Conservation (phyloP, 2,329 filamentous ascomycete species). For the Pyrenophora seminiperda region DNA sequence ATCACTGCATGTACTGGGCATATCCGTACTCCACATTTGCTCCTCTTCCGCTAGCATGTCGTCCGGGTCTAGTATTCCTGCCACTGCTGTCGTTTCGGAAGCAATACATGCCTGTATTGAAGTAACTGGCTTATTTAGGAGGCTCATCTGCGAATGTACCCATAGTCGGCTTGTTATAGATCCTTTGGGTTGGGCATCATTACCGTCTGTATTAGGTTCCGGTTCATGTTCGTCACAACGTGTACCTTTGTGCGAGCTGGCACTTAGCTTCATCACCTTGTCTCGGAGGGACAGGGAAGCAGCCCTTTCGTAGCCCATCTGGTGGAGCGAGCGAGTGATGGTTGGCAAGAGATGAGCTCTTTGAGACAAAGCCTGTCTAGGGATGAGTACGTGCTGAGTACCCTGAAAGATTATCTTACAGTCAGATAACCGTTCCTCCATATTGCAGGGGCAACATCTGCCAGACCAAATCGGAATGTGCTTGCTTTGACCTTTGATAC, state of each 20-base stretch:
- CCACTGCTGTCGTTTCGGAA: background rate
- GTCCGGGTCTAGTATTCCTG: conserved; percentile 1
- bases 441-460: conserved; percentile 47
- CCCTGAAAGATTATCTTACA: conserved; percentile 20
- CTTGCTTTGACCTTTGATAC: conserved; percentile 41
- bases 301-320: conserved; percentile 6
- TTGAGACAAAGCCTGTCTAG: conserved; percentile 35
- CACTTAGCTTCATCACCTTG: conserved; percentile 18
- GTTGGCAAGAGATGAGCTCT: conserved; percentile 48
- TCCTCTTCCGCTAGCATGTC: conserved; percentile 17
- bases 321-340: conserved; percentile 43
- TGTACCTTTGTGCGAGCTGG: too few species aligned
- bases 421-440: conserved; percentile 48
- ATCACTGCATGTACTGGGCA: background rate
- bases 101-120: conserved; percentile 10
- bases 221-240: background rate
- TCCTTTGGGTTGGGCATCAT: background rate
- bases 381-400: conserved; percentile 11
- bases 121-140: background rate
- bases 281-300: conserved; percentile 22
- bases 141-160: conserved; percentile 9
- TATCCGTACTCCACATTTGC: background rate
- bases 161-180: conserved; percentile 11
- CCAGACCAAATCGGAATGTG: conserved; percentile 42
- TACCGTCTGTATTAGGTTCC: background rate